These are phyloP conservation scores for Agaricus blazei DNA, from an alignment of 768 basidiomycete species.

Conservation along the genomic window DNA sequence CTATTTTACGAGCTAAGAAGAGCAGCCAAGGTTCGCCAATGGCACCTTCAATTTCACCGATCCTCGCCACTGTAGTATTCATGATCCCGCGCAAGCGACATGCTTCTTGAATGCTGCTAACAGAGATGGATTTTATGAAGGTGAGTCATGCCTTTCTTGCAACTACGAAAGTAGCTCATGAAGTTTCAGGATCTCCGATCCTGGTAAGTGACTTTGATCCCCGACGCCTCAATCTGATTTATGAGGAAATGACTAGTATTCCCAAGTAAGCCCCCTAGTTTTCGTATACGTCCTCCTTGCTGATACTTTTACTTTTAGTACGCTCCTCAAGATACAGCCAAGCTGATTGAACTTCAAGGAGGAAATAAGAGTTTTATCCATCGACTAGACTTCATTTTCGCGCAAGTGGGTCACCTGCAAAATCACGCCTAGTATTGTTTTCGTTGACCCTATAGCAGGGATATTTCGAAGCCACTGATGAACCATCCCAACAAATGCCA, in stretches of 20 bases:
- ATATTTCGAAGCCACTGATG: conserved; percentile 60
- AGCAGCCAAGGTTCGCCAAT: conserved; percentile 47
- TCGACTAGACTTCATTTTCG: conserved; percentile 54
- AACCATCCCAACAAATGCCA: conserved; percentile 64
- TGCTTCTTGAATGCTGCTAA: conserved; percentile 55
- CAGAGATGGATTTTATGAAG: conserved; percentile 62
- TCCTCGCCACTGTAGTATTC: conserved; percentile 60
- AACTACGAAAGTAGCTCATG: not conserved
- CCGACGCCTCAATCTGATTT: not conserved
- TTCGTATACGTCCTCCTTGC: not conserved
- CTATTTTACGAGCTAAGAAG: not conserved
- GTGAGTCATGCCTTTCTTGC: conserved; percentile 10
- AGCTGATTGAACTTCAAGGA: conserved; percentile 57
- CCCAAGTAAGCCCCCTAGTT: conserved; percentile 34
- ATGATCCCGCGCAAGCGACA: conserved; percentile 51
- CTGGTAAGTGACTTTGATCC: conserved; percentile 34
- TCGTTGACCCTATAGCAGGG: conserved; percentile 22
- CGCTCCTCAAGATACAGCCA: conserved; percentile 61
- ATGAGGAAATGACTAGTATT: conserved; percentile 34
- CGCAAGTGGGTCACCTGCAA: conserved; percentile 29
- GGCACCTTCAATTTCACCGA: conserved; percentile 62
- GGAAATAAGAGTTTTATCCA: conserved; percentile 48
- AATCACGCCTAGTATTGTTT: not conserved
- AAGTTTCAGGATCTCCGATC: conserved; percentile 41
- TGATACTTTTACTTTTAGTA: conserved; percentile 31